Conservation (phyloP, 768 basidiomycete species). For the Boletus subcaerulescens region DNA sequence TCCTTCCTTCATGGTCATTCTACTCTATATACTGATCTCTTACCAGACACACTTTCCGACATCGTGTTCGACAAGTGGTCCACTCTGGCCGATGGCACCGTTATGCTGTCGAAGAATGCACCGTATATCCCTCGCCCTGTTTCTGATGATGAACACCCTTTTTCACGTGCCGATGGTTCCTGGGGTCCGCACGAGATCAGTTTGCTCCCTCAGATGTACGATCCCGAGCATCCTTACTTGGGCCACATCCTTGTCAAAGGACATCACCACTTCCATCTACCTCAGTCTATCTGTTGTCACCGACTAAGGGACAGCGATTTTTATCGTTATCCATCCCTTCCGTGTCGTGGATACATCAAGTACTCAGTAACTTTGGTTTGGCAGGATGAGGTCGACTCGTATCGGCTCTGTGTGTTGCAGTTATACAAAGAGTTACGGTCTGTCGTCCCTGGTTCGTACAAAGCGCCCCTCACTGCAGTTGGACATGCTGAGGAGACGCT, state of each 20-base stretch:
- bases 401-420: not conserved
- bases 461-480: not conserved
- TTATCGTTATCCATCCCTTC: not conserved
- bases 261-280: not conserved
- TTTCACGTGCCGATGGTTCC: not conserved
- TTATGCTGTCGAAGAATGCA: not conserved
- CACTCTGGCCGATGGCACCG: too few relatives aligned
- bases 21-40: too few relatives aligned
- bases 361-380: accelerated
- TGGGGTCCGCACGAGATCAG: not conserved
- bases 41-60: too few relatives aligned
- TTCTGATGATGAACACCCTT: not conserved
- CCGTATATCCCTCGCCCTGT: not conserved
- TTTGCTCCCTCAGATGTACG: not conserved
- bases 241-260: not conserved
- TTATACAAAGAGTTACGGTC: not conserved
- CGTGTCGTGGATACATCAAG: not conserved
- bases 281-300: not conserved
- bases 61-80: too few relatives aligned
- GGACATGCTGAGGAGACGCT: not conserved
- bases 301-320: not conserved
- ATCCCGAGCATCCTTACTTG: not conserved
- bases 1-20: too few relatives aligned
- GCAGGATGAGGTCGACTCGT: not conserved
- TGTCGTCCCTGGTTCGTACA: not conserved